Evolutionary conservation across 139 green algal genomes (phyloP).

Genomic region (Volvox africanus): DNA sequence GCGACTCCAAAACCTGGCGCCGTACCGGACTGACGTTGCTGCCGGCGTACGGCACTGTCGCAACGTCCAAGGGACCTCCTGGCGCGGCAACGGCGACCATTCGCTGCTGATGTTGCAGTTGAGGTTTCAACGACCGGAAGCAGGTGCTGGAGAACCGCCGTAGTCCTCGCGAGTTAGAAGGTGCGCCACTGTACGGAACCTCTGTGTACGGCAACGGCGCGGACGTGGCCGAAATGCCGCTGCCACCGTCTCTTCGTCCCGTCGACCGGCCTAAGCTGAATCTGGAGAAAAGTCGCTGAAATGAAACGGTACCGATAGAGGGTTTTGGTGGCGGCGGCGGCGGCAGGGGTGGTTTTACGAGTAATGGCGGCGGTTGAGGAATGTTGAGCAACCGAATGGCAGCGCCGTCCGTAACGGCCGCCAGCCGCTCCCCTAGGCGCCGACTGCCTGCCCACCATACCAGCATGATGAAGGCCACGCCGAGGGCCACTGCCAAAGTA

Average conservation of each 20-base stretch:
- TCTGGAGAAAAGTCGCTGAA: neutral
- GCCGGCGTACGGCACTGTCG: too few relatives aligned
- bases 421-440: conserved; percentile 18
- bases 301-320: neutral
- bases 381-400: neutral
- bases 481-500: conserved; percentile 7
- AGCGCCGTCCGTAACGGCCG: neutral
- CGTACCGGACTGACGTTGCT: too few relatives aligned
- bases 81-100: neutral
- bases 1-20: neutral
- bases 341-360: too few relatives aligned
- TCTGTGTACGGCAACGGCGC: neutral
- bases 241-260: neutral
- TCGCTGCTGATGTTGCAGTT: neutral
- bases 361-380: neutral
- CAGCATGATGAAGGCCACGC: conserved; percentile 12
- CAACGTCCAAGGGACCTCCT: too few relatives aligned
- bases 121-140: neutral
- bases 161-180: neutral
- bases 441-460: conserved; percentile 42
- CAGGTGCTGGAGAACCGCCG: too few relatives aligned
- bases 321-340: neutral
- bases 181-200: too few relatives aligned
- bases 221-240: neutral
- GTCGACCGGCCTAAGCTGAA: neutral